Percentiles rank a stretch among this genome's conserved stretches.
Conservation (phyloP, 192 early-diverging fungal genomes). For the Allomyces arbusculus region DNA sequence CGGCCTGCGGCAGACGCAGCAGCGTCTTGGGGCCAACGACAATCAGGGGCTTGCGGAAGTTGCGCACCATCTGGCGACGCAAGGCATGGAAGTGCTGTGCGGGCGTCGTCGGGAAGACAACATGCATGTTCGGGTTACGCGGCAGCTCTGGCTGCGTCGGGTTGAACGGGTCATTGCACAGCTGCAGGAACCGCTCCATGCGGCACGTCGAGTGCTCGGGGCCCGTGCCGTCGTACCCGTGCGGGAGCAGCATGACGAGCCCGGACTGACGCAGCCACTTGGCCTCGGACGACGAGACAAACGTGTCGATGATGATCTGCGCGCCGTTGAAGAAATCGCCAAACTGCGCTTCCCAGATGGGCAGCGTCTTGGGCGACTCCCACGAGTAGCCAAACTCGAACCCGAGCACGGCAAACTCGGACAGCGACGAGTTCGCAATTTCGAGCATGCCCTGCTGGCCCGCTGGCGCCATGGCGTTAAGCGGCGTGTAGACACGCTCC, state of each 20-base stretch:
- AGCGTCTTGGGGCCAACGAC: slow-evolving; percentile 56
- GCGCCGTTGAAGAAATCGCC: slow-evolving; percentile 96
- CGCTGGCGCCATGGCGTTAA: slow-evolving; percentile 39
- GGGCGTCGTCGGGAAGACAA: slow-evolving; percentile 78
- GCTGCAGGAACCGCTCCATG: slow-evolving; percentile 89
- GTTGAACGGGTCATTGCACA: slow-evolving; percentile 61
- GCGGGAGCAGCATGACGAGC: slow-evolving; percentile 79
- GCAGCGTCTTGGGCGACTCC: slow-evolving; percentile 66
- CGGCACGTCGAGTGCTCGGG: slow-evolving; percentile 83
- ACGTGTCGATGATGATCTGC: slow-evolving; percentile 89
- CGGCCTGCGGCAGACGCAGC: slow-evolving; percentile 38
- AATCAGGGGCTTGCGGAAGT: slow-evolving; percentile 87
- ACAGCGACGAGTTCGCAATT: slow-evolving; percentile 79
- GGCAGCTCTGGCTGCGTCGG: slow-evolving; percentile 21
- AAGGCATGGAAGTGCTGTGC: slow-evolving; percentile 91
- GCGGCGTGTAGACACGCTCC: slow-evolving; percentile 64
- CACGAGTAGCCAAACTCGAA: slow-evolving; percentile 90
- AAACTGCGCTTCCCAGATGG: slow-evolving; percentile 96
- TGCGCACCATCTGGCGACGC: slow-evolving; percentile 73
- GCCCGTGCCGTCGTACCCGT: slow-evolving; percentile 88
- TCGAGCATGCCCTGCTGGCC: slow-evolving; percentile 41
- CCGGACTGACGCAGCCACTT: slow-evolving; percentile 91
- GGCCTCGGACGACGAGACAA: slow-evolving; percentile 63
- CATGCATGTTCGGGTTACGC: slow-evolving; percentile 79
- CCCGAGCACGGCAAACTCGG: slow-evolving; percentile 85